phyloP scores from a whole-genome alignment of 1,284 basidiomycete species.

The Moniliophthora roreri region DNA sequence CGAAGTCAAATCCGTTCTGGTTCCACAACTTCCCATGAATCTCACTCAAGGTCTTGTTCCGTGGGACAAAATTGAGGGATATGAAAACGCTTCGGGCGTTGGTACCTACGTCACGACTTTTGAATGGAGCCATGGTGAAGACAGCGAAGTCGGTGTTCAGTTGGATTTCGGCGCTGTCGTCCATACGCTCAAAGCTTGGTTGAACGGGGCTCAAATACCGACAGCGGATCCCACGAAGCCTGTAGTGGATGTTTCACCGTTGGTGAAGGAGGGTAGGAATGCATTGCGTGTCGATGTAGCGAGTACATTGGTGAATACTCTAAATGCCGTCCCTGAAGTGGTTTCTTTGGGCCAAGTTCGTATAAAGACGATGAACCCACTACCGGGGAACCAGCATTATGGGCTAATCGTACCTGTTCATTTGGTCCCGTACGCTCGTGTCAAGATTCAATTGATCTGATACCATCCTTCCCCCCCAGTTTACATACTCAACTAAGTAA shows the following conservation, averaged over 20 bases:
- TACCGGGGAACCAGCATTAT: slow-evolving; percentile 13
- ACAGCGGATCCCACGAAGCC: slow-evolving; percentile 14
- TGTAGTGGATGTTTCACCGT: slow-evolving; percentile 13
- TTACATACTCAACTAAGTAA: too few species aligned
- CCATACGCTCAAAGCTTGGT: slow-evolving; percentile 15
- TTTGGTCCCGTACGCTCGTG: slow-evolving; percentile 17
- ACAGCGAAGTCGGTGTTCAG: slow-evolving; percentile 9
- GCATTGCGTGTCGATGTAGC: slow-evolving; percentile 13
- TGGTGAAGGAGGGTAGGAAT: slow-evolving; percentile 13
- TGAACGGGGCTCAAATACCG: slow-evolving; percentile 13
- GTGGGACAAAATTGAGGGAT: slow-evolving; percentile 12
- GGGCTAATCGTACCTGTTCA: slow-evolving; percentile 15
- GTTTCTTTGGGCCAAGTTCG: slow-evolving; percentile 14
- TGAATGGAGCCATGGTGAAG: slow-evolving; percentile 10
- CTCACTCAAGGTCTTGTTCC: slow-evolving; percentile 3
- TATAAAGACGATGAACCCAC: slow-evolving; percentile 1
- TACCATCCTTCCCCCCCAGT: too few species aligned
- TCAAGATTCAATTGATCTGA: background rate
- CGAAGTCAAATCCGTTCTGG: slow-evolving; percentile 8
- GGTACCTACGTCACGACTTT: slow-evolving; percentile 15
- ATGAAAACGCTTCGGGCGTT: slow-evolving; percentile 12
- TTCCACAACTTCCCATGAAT: slow-evolving; percentile 10
- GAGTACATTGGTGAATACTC: slow-evolving; percentile 14
- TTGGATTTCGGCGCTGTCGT: slow-evolving; percentile 14
- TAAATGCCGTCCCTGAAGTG: slow-evolving; percentile 13